These are phyloP conservation scores for Aspergillus sclerotialis DNA, from an alignment of 2,329 filamentous ascomycete genomes.

Conservation along the genomic window DNA sequence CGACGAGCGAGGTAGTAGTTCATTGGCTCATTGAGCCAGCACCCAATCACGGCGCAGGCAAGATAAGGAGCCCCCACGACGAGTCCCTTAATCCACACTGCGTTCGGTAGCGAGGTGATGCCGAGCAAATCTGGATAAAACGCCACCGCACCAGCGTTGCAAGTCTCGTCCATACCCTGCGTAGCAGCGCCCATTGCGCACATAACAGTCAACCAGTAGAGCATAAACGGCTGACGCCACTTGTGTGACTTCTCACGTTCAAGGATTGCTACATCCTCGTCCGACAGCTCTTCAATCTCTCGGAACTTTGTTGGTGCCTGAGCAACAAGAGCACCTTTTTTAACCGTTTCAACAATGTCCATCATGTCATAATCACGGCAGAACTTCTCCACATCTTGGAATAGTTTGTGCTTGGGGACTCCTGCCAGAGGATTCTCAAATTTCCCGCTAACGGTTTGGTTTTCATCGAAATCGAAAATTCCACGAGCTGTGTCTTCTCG, in stretches of 20 bases:
- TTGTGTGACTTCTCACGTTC: conserved; percentile 41
- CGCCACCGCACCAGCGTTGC: conserved; percentile 40
- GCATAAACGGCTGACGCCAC: conserved; percentile 43
- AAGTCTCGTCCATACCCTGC: conserved; percentile 47
- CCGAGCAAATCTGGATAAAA: background rate
- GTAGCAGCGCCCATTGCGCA: conserved; percentile 38
- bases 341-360: conserved; percentile 43
- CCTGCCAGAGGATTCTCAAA: conserved; percentile 51
- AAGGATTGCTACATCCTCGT: conserved; percentile 37
- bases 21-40: conserved; percentile 67
- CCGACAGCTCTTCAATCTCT: conserved; percentile 40
- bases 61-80: conserved; percentile 53
- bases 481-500: background rate
- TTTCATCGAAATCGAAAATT: conserved; percentile 18
- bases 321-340: conserved; percentile 46
- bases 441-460: conserved; percentile 22
- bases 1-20: conserved; percentile 64
- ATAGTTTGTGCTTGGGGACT: conserved; percentile 45
- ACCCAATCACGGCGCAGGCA: conserved; percentile 61
- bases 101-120: background rate
- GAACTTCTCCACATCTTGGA: conserved; percentile 50
- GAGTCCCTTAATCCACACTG: conserved; percentile 53
- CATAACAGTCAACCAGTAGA: conserved; percentile 38
- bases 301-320: conserved; percentile 46
- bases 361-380: conserved; percentile 43